Evolutionary conservation across 805 yeast species (phyloP).

Genomic region (Nakazawaea holstii): DNA sequence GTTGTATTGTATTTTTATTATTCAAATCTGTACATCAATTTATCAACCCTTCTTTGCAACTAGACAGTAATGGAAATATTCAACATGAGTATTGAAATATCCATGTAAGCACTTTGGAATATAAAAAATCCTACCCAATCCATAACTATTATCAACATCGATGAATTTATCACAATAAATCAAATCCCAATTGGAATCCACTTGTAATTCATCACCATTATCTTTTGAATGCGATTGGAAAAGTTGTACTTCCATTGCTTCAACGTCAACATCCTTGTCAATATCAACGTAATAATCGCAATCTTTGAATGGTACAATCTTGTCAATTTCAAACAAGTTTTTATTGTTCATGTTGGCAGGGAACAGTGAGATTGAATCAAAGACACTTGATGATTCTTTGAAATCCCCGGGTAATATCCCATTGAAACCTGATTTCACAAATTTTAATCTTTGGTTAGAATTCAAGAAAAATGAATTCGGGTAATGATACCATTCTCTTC

Average conservation of each 20-base stretch:
- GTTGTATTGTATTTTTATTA: neutral
- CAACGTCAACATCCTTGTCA: constrained; percentile 37
- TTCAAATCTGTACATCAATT: too few relatives aligned
- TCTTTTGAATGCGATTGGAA: constrained; percentile 15
- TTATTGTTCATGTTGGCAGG: constrained; percentile 73
- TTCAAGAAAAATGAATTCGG: constrained; percentile 85
- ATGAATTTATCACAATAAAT: constrained; percentile 45
- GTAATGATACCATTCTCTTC: constrained; percentile 91
- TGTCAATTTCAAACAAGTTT: constrained; percentile 59
- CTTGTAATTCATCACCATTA: constrained; percentile 14
- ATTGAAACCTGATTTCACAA: constrained; percentile 72
- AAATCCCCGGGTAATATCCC: constrained; percentile 91
- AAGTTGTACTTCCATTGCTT: constrained; percentile 34
- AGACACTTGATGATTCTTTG: constrained; percentile 30
- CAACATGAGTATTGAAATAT: constrained; percentile 28
- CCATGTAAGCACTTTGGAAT: constrained; percentile 33
- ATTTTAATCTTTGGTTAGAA: constrained; percentile 54
- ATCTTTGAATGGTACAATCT: constrained; percentile 38
- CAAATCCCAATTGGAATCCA: constrained; percentile 38
- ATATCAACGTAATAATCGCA: constrained; percentile 77
- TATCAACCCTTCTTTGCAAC: constrained; percentile 25
- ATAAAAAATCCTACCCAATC: constrained; percentile 50
- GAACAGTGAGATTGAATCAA: constrained; percentile 34
- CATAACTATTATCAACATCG: constrained; percentile 46
- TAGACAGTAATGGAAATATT: constrained; percentile 48